Evolutionary conservation across 148 eudicot genomes (phyloP).

Genomic region (Spergularia bocconei): DNA sequence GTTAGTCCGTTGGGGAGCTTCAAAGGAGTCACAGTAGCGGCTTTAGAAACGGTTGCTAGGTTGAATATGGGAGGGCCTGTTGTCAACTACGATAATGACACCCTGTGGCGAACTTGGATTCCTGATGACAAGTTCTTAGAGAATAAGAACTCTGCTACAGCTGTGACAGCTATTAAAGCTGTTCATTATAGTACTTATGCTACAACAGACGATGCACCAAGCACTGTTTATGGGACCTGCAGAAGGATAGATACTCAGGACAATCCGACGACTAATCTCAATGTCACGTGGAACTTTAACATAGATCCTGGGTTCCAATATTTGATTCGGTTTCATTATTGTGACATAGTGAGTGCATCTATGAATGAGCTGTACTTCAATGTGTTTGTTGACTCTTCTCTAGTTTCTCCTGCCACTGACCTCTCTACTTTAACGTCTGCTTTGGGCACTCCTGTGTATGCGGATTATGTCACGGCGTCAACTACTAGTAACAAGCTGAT

Average conservation of each 20-base stretch:
- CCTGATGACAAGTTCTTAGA: slow-evolving; percentile 46
- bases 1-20: slow-evolving; percentile 36
- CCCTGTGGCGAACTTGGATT: slow-evolving; percentile 65
- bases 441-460: slow-evolving; percentile 38
- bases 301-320: slow-evolving; percentile 31
- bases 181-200: slow-evolving; percentile 46
- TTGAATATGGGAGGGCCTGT: slow-evolving; percentile 77
- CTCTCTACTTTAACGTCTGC: slow-evolving; percentile 16
- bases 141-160: slow-evolving; percentile 32
- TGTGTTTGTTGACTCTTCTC: slow-evolving; percentile 39
- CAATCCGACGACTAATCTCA: slow-evolving; percentile 52
- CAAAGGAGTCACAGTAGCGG: slow-evolving; percentile 43
- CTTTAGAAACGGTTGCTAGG: slow-evolving; percentile 59
- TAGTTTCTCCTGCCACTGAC: slow-evolving; percentile 31
- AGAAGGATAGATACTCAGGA: slow-evolving; percentile 41
- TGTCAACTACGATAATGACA: slow-evolving; percentile 52
- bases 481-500: slow-evolving; percentile 24
- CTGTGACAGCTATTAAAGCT: slow-evolving; percentile 31
- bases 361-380: slow-evolving; percentile 36
- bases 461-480: slow-evolving; percentile 36
- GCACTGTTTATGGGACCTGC: slow-evolving; percentile 68
- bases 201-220: slow-evolving; percentile 54
- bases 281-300: slow-evolving; percentile 41
- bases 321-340: slow-evolving; percentile 41
- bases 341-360: slow-evolving; percentile 51